Conservation (phyloP, 1,284 basidiomycete genomes). For the Chalciporus sp. region DNA sequence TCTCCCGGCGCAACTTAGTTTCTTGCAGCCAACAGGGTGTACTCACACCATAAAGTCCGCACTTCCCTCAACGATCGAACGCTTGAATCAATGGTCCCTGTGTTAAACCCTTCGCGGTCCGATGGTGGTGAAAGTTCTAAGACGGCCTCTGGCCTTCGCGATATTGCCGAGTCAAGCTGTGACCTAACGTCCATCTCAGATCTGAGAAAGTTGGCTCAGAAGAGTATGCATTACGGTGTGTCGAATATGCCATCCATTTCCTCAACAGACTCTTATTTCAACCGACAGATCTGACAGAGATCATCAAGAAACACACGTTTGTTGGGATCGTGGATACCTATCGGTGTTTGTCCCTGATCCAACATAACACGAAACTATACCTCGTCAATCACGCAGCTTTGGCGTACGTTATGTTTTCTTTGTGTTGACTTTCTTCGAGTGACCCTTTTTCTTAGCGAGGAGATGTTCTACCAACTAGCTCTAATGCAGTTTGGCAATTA, state of each 20-base stretch:
- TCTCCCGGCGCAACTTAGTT: conserved; percentile 6
- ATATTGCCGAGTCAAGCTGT: conserved; percentile 81
- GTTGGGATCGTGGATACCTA: conserved; percentile 89
- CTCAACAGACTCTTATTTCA: background rate
- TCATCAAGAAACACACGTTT: conserved; percentile 87
- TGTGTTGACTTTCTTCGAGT: background rate
- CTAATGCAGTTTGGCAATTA: conserved; percentile 91
- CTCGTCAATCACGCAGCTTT: conserved; percentile 85
- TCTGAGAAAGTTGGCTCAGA: conserved; percentile 63
- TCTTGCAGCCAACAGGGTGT: conserved; percentile 47
- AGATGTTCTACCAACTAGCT: conserved; percentile 94
- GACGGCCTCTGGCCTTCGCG: conserved; percentile 41
- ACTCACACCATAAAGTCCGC: conserved; percentile 90
- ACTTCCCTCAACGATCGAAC: conserved; percentile 88
- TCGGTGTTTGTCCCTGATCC: conserved; percentile 79
- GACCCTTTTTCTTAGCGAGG: conserved; percentile 61
- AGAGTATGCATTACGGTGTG: conserved; percentile 72
- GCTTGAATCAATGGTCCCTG: conserved; percentile 90
- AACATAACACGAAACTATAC: conserved; percentile 88
- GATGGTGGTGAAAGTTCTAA: conserved; percentile 26
- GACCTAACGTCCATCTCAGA: conserved; percentile 77
- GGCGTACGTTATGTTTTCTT: conserved; percentile 53
- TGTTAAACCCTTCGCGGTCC: conserved; percentile 49
- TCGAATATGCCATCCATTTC: conserved; percentile 9
- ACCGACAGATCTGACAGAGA: conserved; percentile 73